phyloP scores from a whole-genome alignment of 257 asterid species.

The Solanum tarijense region DNA sequence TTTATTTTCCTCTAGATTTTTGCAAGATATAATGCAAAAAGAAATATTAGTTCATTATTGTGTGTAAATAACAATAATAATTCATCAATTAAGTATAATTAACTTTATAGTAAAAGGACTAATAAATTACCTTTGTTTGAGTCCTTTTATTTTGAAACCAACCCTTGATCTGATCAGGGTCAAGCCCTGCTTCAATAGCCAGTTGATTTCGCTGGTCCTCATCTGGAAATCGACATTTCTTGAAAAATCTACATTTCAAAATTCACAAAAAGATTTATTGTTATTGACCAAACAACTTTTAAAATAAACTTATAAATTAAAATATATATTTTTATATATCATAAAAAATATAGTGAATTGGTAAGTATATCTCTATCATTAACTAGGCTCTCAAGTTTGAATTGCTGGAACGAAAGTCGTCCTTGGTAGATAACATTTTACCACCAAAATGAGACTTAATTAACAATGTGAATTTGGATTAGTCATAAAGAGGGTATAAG shows the following conservation, averaged over 20 bases:
- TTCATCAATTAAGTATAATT: not conserved
- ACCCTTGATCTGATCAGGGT: conserved; percentile 45
- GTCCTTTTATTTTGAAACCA: conserved; percentile 79
- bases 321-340: not conserved
- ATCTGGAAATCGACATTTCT: conserved; percentile 49
- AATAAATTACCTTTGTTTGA: conserved; percentile 39
- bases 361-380: not conserved
- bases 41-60: not conserved
- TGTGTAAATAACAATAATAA: not conserved
- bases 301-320: not conserved
- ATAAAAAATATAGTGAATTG: not conserved
- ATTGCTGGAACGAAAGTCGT: not conserved
- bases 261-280: not conserved
- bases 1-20: not conserved
- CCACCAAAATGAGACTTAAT: not conserved
- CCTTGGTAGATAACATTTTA: not conserved
- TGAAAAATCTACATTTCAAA: conserved; percentile 38
- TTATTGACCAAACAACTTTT: not conserved
- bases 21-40: not conserved
- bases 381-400: not conserved
- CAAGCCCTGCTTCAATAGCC: conserved; percentile 45
- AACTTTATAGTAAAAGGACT: not conserved
- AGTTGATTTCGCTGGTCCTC: conserved; percentile 42
- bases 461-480: not conserved
- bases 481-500: not conserved